These are phyloP conservation scores for Stagonosporopsis chrysanthemi DNA, from an alignment of 2,329 filamentous ascomycete species.

Conservation along the genomic window DNA sequence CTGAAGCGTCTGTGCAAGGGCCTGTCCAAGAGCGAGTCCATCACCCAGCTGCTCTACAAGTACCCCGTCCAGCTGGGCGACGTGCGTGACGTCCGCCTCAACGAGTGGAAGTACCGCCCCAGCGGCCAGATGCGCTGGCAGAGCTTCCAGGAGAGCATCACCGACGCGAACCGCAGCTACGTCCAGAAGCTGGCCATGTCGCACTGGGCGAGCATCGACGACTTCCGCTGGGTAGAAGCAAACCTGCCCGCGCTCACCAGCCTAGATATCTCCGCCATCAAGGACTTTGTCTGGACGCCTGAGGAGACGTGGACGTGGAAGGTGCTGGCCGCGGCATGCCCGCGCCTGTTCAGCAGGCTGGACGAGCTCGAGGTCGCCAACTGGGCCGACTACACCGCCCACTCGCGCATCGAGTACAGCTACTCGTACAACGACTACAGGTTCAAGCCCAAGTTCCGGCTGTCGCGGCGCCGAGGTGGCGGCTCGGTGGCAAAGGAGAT, in stretches of 20 bases:
- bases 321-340: constrained; percentile 42
- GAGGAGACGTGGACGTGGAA: constrained; percentile 50
- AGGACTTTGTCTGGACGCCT: constrained; percentile 49
- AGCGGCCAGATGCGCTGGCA: constrained; percentile 41
- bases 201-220: constrained; percentile 46
- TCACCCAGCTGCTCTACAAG: constrained; percentile 44
- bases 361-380: constrained; percentile 47
- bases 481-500: constrained; percentile 45
- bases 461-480: constrained; percentile 45
- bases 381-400: constrained; percentile 48
- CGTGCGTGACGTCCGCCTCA: constrained; percentile 41
- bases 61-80: constrained; percentile 43
- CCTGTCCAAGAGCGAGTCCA: constrained; percentile 39
- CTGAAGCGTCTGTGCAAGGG: constrained; percentile 45
- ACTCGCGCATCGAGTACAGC: constrained; percentile 48
- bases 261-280: constrained; percentile 47
- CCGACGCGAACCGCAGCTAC: constrained; percentile 39
- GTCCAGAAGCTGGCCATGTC: constrained; percentile 48
- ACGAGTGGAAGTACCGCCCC: constrained; percentile 45
- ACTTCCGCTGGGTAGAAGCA: constrained; percentile 49
- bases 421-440: constrained; percentile 49
- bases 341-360: constrained; percentile 39
- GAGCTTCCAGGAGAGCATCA: constrained; percentile 43
- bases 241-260: constrained; percentile 44
- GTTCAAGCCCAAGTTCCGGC: constrained; percentile 46